Evolutionary conservation across 371 early-diverging fungal genomes (phyloP).

Genomic region (Apophysomyces trapeziformis): DNA sequence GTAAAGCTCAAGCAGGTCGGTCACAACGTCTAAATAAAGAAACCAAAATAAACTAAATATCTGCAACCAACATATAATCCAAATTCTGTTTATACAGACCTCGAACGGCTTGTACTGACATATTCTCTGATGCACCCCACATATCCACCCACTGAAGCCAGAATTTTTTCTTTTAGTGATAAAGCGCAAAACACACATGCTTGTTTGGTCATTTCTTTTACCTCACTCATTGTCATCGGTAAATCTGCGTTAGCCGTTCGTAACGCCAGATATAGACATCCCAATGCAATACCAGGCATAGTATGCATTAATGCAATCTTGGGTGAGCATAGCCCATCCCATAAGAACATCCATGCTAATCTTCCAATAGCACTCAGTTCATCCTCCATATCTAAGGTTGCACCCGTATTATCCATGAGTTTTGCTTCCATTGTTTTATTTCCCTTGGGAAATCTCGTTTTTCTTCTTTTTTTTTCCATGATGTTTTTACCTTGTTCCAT

Average conservation of each 20-base stretch:
- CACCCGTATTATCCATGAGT: conserved; percentile 5
- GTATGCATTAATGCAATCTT: conserved; percentile 42
- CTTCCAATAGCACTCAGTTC: conserved; percentile 47
- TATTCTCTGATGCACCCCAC: conserved; percentile 53
- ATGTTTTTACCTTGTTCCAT: conserved; percentile 38
- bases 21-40: conserved; percentile 32
- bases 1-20: conserved; percentile 41
- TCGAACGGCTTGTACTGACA: conserved; percentile 53
- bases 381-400: conserved; percentile 39
- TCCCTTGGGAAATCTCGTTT: conserved; percentile 5
- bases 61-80: neutral
- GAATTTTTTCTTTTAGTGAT: neutral
- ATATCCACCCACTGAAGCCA: conserved; percentile 42
- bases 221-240: conserved; percentile 51
- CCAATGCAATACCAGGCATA: conserved; percentile 43
- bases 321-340: conserved; percentile 53
- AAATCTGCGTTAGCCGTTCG: conserved; percentile 35
- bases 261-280: conserved; percentile 52
- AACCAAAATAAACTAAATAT: neutral
- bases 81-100: conserved; percentile 15
- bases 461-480: neutral
- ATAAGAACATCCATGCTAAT: conserved; percentile 47
- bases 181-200: neutral
- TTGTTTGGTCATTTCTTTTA: conserved; percentile 1
- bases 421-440: neutral